Evolutionary conservation across 495 filamentous ascomycete genomes (phyloP).

Genomic region (Glonium stellatum): DNA sequence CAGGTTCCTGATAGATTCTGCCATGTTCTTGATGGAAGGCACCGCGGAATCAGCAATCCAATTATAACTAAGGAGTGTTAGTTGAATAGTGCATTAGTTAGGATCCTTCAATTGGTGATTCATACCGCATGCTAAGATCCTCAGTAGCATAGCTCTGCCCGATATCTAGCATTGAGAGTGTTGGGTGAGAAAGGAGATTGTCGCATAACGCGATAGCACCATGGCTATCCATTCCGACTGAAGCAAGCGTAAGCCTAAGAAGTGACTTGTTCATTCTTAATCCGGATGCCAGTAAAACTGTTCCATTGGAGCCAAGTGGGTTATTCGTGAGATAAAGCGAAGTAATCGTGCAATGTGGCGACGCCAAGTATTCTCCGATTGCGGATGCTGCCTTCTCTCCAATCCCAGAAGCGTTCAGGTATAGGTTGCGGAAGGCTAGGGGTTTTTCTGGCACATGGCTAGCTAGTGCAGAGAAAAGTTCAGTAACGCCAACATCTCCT

Average conservation of each 20-base stretch:
- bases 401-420: constrained; percentile 38
- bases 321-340: constrained; percentile 37
- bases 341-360: constrained; percentile 28
- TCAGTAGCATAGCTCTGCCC: constrained; percentile 35
- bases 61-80: constrained; percentile 14
- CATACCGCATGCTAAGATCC: constrained; percentile 36
- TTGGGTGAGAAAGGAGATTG: constrained; percentile 21
- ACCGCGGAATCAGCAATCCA: constrained; percentile 18
- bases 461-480: constrained; percentile 31
- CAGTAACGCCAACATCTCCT: constrained; percentile 34
- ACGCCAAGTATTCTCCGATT: constrained; percentile 31
- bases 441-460: constrained; percentile 9
- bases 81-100: constrained; percentile 4
- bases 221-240: constrained; percentile 26
- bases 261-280: constrained; percentile 28
- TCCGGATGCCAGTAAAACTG: constrained; percentile 26
- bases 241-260: constrained; percentile 30
- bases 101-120: constrained; percentile 20
- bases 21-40: constrained; percentile 8
- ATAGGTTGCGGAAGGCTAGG: constrained; percentile 34
- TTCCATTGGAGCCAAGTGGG: constrained; percentile 30
- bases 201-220: constrained; percentile 27
- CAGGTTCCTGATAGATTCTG: constrained; percentile 2
- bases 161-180: constrained; percentile 30
- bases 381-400: constrained; percentile 24